phyloP scores from a whole-genome alignment of 106 monocot genomes.

The Agapanthus africanus region DNA sequence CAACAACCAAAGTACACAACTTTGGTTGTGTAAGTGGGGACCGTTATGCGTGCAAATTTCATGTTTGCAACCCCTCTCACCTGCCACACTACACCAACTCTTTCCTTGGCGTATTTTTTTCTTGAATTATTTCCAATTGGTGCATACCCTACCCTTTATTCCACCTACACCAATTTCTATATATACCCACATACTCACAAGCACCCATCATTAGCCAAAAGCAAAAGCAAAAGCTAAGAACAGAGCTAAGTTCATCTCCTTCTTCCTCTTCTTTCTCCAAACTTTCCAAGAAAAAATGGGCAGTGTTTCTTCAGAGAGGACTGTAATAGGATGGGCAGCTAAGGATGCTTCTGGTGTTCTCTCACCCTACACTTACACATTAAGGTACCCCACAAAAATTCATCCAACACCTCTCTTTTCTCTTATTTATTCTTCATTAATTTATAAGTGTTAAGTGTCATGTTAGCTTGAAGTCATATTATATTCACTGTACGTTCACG shows the following conservation, averaged over 20 bases:
- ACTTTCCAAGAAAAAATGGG: slow-evolving; percentile 36
- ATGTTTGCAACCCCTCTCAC: background rate
- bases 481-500: too few species aligned
- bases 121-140: background rate
- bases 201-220: background rate
- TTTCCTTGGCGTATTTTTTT: background rate
- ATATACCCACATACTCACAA: background rate
- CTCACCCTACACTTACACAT: slow-evolving; percentile 62
- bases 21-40: background rate
- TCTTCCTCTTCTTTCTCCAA: background rate
- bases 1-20: background rate
- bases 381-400: slow-evolving; percentile 68
- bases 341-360: slow-evolving; percentile 61
- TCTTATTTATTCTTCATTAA: too few species aligned
- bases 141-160: background rate
- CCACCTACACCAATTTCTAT: background rate
- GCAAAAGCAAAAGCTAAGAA: background rate
- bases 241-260: background rate
- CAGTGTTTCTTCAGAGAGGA: slow-evolving; percentile 29
- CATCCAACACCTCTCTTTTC: too few species aligned
- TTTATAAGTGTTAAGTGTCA: too few species aligned
- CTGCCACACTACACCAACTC: background rate
- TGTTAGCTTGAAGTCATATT: too few species aligned
- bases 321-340: slow-evolving; percentile 71
- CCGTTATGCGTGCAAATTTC: background rate